phyloP scores from a whole-genome alignment of 2,329 filamentous ascomycete species.

The Davidsoniella eucalypti region DNA sequence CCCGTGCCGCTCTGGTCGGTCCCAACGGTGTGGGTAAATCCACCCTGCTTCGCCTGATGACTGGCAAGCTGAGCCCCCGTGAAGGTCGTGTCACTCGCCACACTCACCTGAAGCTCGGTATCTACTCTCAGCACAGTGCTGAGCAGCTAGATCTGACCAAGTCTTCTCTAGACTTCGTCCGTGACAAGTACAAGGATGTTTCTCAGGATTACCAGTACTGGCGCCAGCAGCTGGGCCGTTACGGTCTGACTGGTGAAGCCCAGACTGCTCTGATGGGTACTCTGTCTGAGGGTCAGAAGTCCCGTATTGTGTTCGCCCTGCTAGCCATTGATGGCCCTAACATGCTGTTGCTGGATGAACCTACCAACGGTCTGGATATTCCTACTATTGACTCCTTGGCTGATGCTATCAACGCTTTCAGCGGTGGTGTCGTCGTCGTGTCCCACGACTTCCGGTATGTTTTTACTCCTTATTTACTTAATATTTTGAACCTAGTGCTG shows the following conservation, averaged over 20 bases:
- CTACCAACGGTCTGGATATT: constrained; percentile 98
- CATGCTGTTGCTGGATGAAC: constrained; percentile 96
- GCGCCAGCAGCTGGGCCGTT: constrained; percentile 90
- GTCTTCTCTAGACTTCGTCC: constrained; percentile 91
- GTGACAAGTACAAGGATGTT: constrained; percentile 79
- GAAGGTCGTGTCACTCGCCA: constrained; percentile 70
- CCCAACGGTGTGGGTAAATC: constrained; percentile 99
- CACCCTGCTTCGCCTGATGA: constrained; percentile 90
- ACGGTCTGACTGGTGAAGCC: constrained; percentile 80
- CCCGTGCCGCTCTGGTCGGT: constrained; percentile 86
- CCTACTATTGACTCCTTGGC: constrained; percentile 95
- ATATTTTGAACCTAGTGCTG: constrained; percentile 16
- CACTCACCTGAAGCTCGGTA: constrained; percentile 94
- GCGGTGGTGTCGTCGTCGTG: constrained; percentile 91
- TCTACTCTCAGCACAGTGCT: constrained; percentile 97
- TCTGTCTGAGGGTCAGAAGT: constrained; percentile 93
- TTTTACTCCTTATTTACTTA: neutral
- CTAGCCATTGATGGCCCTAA: constrained; percentile 91
- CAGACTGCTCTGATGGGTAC: constrained; percentile 98
- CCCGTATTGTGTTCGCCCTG: constrained; percentile 92
- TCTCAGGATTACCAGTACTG: constrained; percentile 99
- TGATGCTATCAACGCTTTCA: constrained; percentile 92
- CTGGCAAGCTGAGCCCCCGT: constrained; percentile 78
- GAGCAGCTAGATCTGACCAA: constrained; percentile 98
- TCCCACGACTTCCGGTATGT: constrained; percentile 95